These are phyloP conservation scores for Xylariomycetidae sp. DNA, from an alignment of 2,329 filamentous ascomycete species.

Conservation along the genomic window DNA sequence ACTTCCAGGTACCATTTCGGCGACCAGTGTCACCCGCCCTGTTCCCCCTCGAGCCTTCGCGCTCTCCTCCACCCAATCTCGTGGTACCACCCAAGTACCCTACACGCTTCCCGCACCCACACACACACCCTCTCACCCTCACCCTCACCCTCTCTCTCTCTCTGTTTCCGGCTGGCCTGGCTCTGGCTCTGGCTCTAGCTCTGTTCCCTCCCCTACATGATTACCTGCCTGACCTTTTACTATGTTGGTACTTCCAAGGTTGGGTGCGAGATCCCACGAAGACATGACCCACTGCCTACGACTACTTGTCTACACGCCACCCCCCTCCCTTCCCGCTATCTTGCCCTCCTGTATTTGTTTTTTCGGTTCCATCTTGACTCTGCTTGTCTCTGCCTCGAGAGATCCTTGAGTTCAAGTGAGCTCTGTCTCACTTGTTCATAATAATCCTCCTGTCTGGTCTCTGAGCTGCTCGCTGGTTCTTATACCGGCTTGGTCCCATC, in stretches of 20 bases:
- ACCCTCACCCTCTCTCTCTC: too few relatives aligned
- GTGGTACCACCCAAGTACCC: slow-evolving; percentile 27
- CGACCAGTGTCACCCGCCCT: slow-evolving; percentile 24
- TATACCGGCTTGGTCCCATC: slow-evolving; percentile 24
- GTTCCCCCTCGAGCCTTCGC: slow-evolving; percentile 17
- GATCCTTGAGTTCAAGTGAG: slow-evolving; percentile 26
- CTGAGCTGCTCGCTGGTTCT: slow-evolving; percentile 20
- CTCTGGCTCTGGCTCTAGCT: too few relatives aligned
- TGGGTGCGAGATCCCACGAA: slow-evolving; percentile 20
- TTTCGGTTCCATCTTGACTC: slow-evolving; percentile 29
- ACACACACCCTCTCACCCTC: too few relatives aligned
- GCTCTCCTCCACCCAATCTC: slow-evolving; percentile 25
- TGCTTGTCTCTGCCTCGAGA: slow-evolving; percentile 28
- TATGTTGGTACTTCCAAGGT: too few relatives aligned
- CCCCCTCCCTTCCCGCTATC: slow-evolving; percentile 29
- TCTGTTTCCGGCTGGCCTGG: too few relatives aligned
- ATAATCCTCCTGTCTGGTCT: slow-evolving; percentile 10
- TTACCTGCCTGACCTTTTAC: too few relatives aligned
- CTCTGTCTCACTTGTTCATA: slow-evolving; percentile 27
- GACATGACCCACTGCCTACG: slow-evolving; percentile 17
- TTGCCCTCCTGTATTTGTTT: slow-evolving; percentile 26
- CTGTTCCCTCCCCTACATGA: too few relatives aligned
- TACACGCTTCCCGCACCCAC: slow-evolving; percentile 23
- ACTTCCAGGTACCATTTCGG: slow-evolving; percentile 14
- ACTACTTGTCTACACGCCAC: slow-evolving; percentile 29